Conservation (phyloP, 2,329 filamentous ascomycete species). For the Alternaria gaisen region DNA sequence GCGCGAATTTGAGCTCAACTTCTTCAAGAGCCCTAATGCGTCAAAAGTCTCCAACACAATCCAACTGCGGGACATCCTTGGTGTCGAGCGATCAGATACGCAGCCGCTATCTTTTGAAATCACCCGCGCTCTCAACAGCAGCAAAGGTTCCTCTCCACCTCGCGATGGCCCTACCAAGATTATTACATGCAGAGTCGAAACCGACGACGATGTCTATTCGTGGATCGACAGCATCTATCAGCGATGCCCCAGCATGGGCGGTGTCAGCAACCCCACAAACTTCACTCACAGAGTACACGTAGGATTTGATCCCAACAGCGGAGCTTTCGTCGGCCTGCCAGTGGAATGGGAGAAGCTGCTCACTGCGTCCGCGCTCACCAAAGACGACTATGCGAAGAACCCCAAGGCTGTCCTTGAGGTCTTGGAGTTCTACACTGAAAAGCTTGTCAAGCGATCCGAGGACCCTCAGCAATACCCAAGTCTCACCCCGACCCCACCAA, state of each 20-base stretch:
- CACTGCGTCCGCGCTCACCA: slow-evolving; percentile 95
- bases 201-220: slow-evolving; percentile 95
- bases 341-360: slow-evolving; percentile 97
- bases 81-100: slow-evolving; percentile 89
- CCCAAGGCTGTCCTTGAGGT: slow-evolving; percentile 77
- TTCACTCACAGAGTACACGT: slow-evolving; percentile 98
- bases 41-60: slow-evolving; percentile 85
- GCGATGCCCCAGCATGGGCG: slow-evolving; percentile 95
- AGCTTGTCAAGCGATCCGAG: slow-evolving; percentile 75
- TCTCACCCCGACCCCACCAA: slow-evolving; percentile 72
- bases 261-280: slow-evolving; percentile 97
- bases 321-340: slow-evolving; percentile 92
- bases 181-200: slow-evolving; percentile 91
- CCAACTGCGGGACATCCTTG: slow-evolving; percentile 84
- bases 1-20: slow-evolving; percentile 91
- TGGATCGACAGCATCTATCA: slow-evolving; percentile 99
- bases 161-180: slow-evolving; percentile 84
- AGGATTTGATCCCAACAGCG: slow-evolving; percentile 93
- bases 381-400: slow-evolving; percentile 98
- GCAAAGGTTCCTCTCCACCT: slow-evolving; percentile 69
- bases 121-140: slow-evolving; percentile 72
- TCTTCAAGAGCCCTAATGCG: slow-evolving; percentile 88
- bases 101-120: slow-evolving; percentile 95
- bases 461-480: slow-evolving; percentile 74
- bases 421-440: slow-evolving; percentile 84